A percentile compares a stretch with the other conserved stretches of the same genome.
Evolutionary conservation across 768 basidiomycete genomes (phyloP).

Genomic region (Russula virescens): DNA sequence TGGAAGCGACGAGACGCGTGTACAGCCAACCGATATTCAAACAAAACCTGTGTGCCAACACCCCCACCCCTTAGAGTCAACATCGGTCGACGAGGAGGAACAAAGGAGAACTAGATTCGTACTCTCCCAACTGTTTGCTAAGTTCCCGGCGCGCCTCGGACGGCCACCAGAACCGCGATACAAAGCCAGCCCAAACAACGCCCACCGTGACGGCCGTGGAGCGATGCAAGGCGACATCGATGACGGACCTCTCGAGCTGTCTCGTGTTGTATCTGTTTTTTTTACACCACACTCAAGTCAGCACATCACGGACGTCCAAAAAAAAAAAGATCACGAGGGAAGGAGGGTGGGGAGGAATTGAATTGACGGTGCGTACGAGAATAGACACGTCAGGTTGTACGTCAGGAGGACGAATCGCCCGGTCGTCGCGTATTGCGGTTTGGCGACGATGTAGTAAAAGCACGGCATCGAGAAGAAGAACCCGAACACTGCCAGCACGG

Average conservation of each 20-base stretch:
- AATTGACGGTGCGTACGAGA: constrained; percentile 30
- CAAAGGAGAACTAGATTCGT: constrained; percentile 27
- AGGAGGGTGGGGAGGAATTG: constrained; percentile 6
- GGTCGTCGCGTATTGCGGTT: constrained; percentile 68
- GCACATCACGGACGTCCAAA: no score
- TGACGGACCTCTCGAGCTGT: constrained; percentile 52
- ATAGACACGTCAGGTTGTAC: constrained; percentile 79
- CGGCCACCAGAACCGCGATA: constrained; percentile 94
- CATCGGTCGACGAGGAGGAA: constrained; percentile 5
- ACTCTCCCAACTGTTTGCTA: constrained; percentile 84
- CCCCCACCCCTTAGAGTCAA: not conserved
- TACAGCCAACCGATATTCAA: constrained; percentile 94
- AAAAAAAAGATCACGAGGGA: no score
- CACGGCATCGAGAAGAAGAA: constrained; percentile 90
- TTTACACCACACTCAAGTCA: not conserved
- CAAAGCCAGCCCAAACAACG: constrained; percentile 82
- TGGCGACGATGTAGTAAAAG: constrained; percentile 82
- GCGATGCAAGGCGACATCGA: constrained; percentile 70
- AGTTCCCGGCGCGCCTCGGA: constrained; percentile 88
- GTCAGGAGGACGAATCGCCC: constrained; percentile 80
- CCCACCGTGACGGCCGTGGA: constrained; percentile 78
- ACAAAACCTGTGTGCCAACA: constrained; percentile 67
- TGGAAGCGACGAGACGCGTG: constrained; percentile 82
- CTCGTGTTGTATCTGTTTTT: constrained; percentile 73
- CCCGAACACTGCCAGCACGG: constrained; percentile 74